A percentile compares a stretch with the other conserved stretches of the same genome.
Evolutionary conservation across 805 yeast species (phyloP).

Genomic region (Starmerella asiatica): DNA sequence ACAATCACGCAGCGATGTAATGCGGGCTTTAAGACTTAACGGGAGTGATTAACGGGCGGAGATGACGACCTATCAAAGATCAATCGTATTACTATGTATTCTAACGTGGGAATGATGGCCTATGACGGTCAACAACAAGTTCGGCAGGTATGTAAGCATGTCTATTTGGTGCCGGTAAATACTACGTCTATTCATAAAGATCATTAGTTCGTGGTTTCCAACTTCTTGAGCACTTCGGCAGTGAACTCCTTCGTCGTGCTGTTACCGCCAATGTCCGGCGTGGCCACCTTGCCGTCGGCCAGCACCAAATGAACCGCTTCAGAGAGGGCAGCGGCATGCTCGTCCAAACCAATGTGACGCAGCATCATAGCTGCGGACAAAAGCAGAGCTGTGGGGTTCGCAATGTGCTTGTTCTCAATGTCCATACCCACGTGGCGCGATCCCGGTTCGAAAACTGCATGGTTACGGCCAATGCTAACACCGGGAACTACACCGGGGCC

Average conservation of each 20-base stretch:
- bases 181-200: too few species aligned
- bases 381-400: conserved; percentile 97
- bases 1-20: too few species aligned
- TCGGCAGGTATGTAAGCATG: too few species aligned
- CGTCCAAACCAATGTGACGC: conserved; percentile 85
- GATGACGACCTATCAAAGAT: too few species aligned
- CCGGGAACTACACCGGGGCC: conserved; percentile 99
- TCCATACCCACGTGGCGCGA: conserved; percentile 98
- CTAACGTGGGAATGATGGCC: too few species aligned
- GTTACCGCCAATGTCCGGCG: conserved; percentile 85
- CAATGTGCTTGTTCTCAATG: conserved; percentile 84
- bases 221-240: conserved; percentile 67
- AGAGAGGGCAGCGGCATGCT: conserved; percentile 73
- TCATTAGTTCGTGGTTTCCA: conserved; percentile 28
- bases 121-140: too few species aligned
- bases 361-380: conserved; percentile 81
- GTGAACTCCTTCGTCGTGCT: conserved; percentile 90
- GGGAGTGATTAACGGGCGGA: too few species aligned
- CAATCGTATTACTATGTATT: too few species aligned
- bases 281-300: conserved; percentile 72
- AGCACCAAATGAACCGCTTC: conserved; percentile 81
- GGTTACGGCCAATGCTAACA: conserved; percentile 94
- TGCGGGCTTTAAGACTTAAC: too few species aligned
- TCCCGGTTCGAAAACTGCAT: conserved; percentile 98
- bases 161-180: too few species aligned